Conservation (phyloP, 2,329 filamentous ascomycete genomes). For the Coniochaeta pulveracea region DNA sequence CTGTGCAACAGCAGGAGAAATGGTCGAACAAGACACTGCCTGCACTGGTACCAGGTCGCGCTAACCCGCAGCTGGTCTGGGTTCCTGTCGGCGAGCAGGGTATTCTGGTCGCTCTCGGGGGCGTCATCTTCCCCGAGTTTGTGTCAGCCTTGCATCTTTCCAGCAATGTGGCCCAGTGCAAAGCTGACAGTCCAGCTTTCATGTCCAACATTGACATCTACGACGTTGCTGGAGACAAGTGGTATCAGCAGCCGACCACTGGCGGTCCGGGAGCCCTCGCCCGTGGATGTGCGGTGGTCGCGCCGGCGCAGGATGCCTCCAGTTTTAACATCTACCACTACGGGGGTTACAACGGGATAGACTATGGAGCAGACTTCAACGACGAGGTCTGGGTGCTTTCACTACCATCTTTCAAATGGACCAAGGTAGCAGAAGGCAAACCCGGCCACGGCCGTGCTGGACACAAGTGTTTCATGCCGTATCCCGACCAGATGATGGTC, state of each 20-base stretch:
- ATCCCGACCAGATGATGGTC: slow-evolving; percentile 71
- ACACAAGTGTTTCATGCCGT: slow-evolving; percentile 64
- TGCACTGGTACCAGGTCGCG: slow-evolving; percentile 36
- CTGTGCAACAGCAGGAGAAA: slow-evolving; percentile 29
- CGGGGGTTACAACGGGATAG: slow-evolving; percentile 56
- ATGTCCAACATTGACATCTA: slow-evolving; percentile 65
- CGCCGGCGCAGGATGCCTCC: slow-evolving; percentile 56
- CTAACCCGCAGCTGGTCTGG: slow-evolving; percentile 58
- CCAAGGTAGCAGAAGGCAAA: slow-evolving; percentile 33
- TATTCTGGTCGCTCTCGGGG: slow-evolving; percentile 66
- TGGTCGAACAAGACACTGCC: slow-evolving; percentile 50
- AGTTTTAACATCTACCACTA: slow-evolving; percentile 81
- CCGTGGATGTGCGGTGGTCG: slow-evolving; percentile 64
- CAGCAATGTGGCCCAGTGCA: slow-evolving; percentile 23
- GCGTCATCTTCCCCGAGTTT: slow-evolving; percentile 53
- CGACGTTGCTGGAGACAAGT: slow-evolving; percentile 56
- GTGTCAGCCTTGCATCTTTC: slow-evolving; percentile 15
- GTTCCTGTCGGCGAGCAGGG: slow-evolving; percentile 68
- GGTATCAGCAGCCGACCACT: slow-evolving; percentile 58
- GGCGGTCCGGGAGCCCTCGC: slow-evolving; percentile 44
- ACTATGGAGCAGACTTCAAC: slow-evolving; percentile 24
- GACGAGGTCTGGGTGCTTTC: slow-evolving; percentile 76
- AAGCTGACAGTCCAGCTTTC: slow-evolving; percentile 57
- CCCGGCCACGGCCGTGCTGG: slow-evolving; percentile 51
- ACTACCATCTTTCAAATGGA: slow-evolving; percentile 73